Conservation (phyloP, 345 rosid species). For the Populus alba region DNA sequence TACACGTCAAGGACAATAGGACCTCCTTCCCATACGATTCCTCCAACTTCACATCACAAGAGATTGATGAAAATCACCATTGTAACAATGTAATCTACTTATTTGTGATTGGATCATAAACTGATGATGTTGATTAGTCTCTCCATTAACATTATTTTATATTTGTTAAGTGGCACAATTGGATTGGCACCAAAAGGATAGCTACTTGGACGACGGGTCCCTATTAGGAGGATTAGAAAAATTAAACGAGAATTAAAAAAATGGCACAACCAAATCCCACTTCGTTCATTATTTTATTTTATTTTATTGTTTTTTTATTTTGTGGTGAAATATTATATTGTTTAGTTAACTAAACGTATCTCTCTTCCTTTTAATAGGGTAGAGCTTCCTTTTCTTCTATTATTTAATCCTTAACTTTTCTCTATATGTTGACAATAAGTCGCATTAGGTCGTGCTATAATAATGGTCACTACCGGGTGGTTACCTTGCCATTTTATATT, state of each 20-base stretch:
- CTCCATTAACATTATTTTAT: constrained; percentile 23
- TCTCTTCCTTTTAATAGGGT: constrained; percentile 28
- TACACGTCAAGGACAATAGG: constrained; percentile 50
- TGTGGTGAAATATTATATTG: not conserved
- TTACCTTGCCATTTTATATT: not conserved
- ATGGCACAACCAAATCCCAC: constrained; percentile 62
- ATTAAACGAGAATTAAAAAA: not conserved
- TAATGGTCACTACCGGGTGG: no score
- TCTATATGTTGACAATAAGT: not conserved
- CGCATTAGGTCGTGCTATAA: not conserved
- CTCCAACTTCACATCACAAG: constrained; percentile 11
- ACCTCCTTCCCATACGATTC: constrained; percentile 18
- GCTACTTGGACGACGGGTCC: not conserved
- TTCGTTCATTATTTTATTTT: constrained; percentile 6
- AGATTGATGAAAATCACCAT: no score
- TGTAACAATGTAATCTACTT: not conserved
- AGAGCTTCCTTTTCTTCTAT: constrained; percentile 10
- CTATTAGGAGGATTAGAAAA: no score
- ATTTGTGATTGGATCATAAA: not conserved
- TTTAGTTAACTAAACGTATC: constrained; percentile 26
- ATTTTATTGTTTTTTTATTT: not conserved
- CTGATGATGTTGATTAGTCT: not conserved
- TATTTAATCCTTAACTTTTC: not conserved
- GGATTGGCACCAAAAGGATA: no score
- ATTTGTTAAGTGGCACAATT: no score